phyloP scores from a whole-genome alignment of 257 asterid species.

The Euphrasia confusa region DNA sequence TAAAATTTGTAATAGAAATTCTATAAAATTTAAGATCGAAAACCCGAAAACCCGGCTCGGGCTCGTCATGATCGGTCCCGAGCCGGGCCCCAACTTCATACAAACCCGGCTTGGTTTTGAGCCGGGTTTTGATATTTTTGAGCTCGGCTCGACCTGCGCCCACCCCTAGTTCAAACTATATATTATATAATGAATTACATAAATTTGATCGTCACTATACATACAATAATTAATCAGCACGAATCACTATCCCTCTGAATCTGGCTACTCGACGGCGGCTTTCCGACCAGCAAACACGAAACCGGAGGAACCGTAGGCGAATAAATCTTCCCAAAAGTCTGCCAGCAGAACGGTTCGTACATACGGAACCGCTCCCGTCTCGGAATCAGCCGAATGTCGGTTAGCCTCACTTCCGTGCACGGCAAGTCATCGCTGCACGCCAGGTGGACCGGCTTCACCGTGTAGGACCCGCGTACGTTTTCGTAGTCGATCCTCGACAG shows the following conservation, averaged over 20 bases:
- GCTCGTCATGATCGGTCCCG: no score
- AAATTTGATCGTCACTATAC: not conserved
- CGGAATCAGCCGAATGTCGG: slow-evolving; percentile 55
- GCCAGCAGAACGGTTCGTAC: slow-evolving; percentile 94
- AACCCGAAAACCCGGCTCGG: no score
- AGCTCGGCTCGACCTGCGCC: no score
- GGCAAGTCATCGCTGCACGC: slow-evolving; percentile 86
- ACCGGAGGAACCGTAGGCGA: slow-evolving; percentile 77
- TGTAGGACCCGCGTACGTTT: slow-evolving; percentile 76
- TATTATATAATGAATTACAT: no score
- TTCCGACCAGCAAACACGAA: slow-evolving; percentile 57
- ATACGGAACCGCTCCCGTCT: slow-evolving; percentile 55
- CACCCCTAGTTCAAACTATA: no score
- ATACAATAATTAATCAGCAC: slow-evolving; percentile 32
- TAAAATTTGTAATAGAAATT: no score
- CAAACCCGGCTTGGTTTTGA: no score
- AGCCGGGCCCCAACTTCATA: no score
- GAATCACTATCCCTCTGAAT: slow-evolving; percentile 56
- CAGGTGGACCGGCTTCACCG: slow-evolving; percentile 82
- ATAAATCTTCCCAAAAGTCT: slow-evolving; percentile 66
- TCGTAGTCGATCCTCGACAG: slow-evolving; percentile 73
- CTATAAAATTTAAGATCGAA: no score
- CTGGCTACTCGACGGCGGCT: slow-evolving; percentile 73
- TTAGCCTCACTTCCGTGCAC: slow-evolving; percentile 67
- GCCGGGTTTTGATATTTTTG: no score